These are phyloP conservation scores for Amphirosellinia nigrospora DNA, from an alignment of 495 filamentous ascomycete genomes.

Conservation along the genomic window DNA sequence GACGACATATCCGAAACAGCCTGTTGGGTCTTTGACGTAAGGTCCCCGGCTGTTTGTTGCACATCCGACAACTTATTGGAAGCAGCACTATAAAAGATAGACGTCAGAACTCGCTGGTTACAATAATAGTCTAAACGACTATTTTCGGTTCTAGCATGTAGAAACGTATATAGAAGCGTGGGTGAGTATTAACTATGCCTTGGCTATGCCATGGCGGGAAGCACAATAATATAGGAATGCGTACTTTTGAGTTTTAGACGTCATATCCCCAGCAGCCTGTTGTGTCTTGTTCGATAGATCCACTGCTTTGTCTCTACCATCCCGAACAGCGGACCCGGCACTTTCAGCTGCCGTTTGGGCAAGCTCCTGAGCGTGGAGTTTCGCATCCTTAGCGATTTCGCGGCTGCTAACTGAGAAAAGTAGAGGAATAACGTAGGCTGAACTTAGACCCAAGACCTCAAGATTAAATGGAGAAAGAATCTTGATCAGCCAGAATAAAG, in stretches of 20 bases:
- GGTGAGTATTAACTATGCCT: no score
- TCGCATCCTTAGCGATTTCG: constrained; percentile 2
- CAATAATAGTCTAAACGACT: background rate
- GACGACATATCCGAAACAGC: background rate
- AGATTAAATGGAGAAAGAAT: constrained; percentile 10
- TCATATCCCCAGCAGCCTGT: background rate
- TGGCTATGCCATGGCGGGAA: background rate
- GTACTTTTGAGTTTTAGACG: background rate
- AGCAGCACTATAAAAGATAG: background rate
- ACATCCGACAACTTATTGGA: background rate
- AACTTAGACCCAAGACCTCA: background rate
- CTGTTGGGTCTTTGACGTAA: no score
- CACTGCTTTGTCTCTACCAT: background rate
- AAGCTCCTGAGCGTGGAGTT: background rate
- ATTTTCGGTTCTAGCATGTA: background rate
- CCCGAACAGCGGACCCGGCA: background rate
- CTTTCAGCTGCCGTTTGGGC: background rate
- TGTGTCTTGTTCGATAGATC: background rate
- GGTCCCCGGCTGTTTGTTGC: background rate
- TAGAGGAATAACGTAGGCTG: background rate
- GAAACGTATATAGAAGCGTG: background rate
- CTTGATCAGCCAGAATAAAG: constrained; percentile 14
- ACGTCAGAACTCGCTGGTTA: background rate
- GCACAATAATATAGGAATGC: background rate
- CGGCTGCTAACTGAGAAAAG: background rate